A percentile compares a stretch with the other conserved stretches of the same genome.
Evolutionary conservation across 768 basidiomycete genomes (phyloP).

Genomic region (Mycena amicta): DNA sequence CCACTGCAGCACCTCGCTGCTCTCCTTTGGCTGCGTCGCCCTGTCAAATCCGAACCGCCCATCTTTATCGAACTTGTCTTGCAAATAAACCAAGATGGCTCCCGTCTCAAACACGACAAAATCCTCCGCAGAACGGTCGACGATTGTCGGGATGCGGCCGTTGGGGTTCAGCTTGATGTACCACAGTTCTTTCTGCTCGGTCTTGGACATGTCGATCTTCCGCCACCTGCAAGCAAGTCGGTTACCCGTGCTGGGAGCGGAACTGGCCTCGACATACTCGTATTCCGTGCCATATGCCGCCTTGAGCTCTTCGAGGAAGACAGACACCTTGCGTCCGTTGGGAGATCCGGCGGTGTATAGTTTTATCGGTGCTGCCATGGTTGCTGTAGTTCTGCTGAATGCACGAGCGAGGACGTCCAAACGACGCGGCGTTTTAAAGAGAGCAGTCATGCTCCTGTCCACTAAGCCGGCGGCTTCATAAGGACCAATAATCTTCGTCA

Average conservation of each 20-base stretch:
- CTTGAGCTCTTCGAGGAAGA: conserved; percentile 63
- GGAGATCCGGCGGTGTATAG: conserved; percentile 55
- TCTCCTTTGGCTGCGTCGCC: conserved; percentile 31
- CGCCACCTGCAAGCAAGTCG: conserved; percentile 11
- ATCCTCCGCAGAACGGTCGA: conserved; percentile 28
- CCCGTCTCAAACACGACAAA: conserved; percentile 45
- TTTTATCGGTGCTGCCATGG: conserved; percentile 27
- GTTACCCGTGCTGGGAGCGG: background rate
- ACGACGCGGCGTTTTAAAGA: background rate
- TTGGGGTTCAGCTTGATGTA: conserved; percentile 43
- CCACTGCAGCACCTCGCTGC: conserved; percentile 48
- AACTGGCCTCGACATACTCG: conserved; percentile 34
- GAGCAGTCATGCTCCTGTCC: background rate
- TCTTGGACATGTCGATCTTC: conserved; percentile 23
- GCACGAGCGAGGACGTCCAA: background rate
- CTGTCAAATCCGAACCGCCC: conserved; percentile 44
- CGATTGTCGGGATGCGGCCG: conserved; percentile 44
- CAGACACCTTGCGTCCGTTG: conserved; percentile 55
- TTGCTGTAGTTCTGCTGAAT: background rate
- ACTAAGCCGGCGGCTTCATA: no score
- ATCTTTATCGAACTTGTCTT: conserved; percentile 46
- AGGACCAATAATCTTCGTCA: no score
- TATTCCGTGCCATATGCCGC: conserved; percentile 40
- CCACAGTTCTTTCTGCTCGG: conserved; percentile 34
- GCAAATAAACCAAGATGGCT: conserved; percentile 49